Base-by-base conservation (phyloP, 177 flowering plant species). In the Telopea speciosissima region DNA sequence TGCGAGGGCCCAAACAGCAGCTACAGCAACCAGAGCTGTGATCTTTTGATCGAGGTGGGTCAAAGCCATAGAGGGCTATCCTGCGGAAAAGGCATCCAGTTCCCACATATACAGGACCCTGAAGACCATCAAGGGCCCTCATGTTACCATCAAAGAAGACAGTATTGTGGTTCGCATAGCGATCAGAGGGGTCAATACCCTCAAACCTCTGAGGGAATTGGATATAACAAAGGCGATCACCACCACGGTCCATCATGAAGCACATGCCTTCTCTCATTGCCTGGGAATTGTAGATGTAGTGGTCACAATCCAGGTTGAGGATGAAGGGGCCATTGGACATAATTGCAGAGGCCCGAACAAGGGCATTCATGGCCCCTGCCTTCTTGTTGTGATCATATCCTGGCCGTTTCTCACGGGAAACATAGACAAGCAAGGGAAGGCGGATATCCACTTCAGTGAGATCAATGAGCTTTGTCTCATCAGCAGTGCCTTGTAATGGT, bases 21-120 rank as follows among this genome's bases (percentile, higher is more conserved):
- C 84, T 78, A 68, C 83, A 74, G 65, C 74, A 78, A 66, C 77
- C 81, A 63, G 84, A 79, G n/a, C 75, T 69, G 68, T 81, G 70
- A 24, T 81, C 87, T 58, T 81, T 84, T 8, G 85, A 65, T 17
- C 85, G 79, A 9, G 97, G 96, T 23, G 98, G 97, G 52, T 93
- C 96, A 65, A 93, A 93, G 2, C 98, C 97, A 62, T 90, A 93
- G 8, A 93, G 85, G 0, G 98, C 98, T 66, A 88, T 83, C 28
- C 97, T 73, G 25, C 98, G 83, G 62, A 93, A 93, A 75, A 93
- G 87, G 70, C 87, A 82, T 1, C 98, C 98, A 0, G 98, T 93
- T 22, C 98, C 97, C 12, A 93, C 98, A 79, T 93, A 93, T 24
- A 90, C 88, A 1, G 98, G 97, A 1, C 98, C 98, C 64, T 88